Evolutionary conservation across 2,329 filamentous ascomycete genomes (phyloP).

Genomic region (Pseudocercospora musae): DNA sequence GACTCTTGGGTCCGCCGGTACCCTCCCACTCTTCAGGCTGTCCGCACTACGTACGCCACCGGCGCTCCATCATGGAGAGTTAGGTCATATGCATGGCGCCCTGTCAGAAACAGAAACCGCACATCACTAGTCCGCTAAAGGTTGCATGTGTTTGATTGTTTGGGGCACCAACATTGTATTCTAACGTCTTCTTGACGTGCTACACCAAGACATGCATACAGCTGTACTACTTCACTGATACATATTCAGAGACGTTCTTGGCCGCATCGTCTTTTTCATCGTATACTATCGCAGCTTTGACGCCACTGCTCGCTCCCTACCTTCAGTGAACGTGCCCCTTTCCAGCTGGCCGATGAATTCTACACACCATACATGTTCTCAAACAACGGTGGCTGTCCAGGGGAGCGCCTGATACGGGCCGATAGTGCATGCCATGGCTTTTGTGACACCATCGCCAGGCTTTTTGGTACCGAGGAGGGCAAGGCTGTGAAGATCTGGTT

Average conservation of each 20-base stretch:
- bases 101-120: neutral
- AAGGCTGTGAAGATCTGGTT: conserved; percentile 3
- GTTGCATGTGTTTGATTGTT: neutral
- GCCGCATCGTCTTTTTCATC: neutral
- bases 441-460: neutral
- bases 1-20: neutral
- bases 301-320: neutral
- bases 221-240: neutral
- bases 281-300: neutral
- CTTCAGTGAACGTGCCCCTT: neutral
- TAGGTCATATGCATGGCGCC: neutral
- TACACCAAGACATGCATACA: neutral
- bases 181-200: neutral
- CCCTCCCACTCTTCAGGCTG: neutral
- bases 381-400: neutral
- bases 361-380: neutral
- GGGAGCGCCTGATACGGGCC: neutral
- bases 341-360: neutral
- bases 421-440: neutral
- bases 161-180: neutral
- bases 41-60: neutral
- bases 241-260: neutral
- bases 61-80: neutral
- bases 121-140: neutral
- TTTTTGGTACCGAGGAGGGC: neutral